These are phyloP conservation scores for Dioscorea cayenensis DNA, from an alignment of 116 monocot genomes.

Conservation along the genomic window DNA sequence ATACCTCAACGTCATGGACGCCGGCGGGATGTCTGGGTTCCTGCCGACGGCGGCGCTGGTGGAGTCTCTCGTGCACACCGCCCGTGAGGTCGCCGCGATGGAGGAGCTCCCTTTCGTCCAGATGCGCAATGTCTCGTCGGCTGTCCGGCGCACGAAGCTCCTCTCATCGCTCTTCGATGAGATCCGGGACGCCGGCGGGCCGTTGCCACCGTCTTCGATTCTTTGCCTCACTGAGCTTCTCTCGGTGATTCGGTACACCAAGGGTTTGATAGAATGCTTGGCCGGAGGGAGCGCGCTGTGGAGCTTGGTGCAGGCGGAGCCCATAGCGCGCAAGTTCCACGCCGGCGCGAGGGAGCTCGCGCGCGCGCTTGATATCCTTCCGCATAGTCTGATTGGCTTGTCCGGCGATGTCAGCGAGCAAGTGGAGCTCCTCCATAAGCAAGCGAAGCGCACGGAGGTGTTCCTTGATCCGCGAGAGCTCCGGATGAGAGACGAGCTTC, in stretches of 20 bases:
- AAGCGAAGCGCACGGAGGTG: constrained; percentile 9
- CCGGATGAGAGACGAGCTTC: constrained; percentile 13
- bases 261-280: not conserved
- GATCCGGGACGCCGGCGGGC: not conserved
- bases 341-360: constrained; percentile 15
- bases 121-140: not conserved
- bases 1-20: not conserved
- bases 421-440: not conserved
- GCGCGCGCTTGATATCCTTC: constrained; percentile 15
- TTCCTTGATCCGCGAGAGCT: constrained; percentile 29
- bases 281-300: constrained; percentile 5
- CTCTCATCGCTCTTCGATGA: constrained; percentile 28
- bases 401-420: constrained; percentile 2
- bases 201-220: constrained; percentile 18
- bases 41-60: constrained; percentile 4
- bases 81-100: not conserved
- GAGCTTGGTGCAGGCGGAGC: constrained; percentile 19
- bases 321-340: constrained; percentile 11
- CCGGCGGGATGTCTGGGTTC: not conserved
- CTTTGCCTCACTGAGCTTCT: constrained; percentile 8
- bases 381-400: not conserved
- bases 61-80: not conserved
- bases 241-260: not conserved
- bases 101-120: constrained; percentile 8
- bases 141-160: constrained; percentile 11